A percentile compares a stretch with the other conserved stretches of the same genome.
phyloP scores from a whole-genome alignment of 129 eudicot genomes.

The Pulicaria dysenterica region DNA sequence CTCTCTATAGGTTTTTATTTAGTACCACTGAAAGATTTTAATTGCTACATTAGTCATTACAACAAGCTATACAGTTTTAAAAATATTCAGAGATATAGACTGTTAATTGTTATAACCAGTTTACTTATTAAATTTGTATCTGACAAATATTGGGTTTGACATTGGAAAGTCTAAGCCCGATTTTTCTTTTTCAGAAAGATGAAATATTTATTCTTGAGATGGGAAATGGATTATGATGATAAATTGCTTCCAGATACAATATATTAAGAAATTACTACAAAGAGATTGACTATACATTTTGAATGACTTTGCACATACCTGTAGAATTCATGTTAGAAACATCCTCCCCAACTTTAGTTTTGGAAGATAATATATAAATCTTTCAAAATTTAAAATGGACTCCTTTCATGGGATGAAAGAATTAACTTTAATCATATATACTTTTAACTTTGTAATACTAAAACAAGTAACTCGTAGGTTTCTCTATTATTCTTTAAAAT shows the following conservation, averaged over 20 bases:
- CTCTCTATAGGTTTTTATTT: no score
- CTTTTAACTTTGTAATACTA: background rate
- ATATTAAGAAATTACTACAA: background rate
- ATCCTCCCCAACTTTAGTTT: background rate
- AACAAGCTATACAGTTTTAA: background rate
- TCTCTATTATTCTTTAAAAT: background rate
- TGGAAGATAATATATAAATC: background rate
- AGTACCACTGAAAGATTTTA: no score
- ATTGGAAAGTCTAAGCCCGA: background rate
- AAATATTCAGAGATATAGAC: background rate
- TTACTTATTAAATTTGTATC: background rate
- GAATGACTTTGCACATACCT: background rate
- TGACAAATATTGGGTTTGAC: background rate
- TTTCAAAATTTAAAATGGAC: constrained; percentile 1
- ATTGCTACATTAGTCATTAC: background rate
- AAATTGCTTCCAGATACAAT: background rate
- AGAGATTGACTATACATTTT: background rate
- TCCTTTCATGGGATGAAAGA: background rate
- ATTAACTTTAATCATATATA: background rate
- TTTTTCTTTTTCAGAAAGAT: background rate
- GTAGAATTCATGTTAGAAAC: background rate
- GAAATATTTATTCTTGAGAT: background rate
- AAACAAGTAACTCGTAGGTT: background rate
- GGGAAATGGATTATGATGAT: background rate
- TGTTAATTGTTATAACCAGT: background rate